Percentiles rank a stretch among this genome's conserved stretches.
These are phyloP conservation scores for Yamadazyma scolyti DNA, from an alignment of 805 yeast genomes.

Conservation along the genomic window DNA sequence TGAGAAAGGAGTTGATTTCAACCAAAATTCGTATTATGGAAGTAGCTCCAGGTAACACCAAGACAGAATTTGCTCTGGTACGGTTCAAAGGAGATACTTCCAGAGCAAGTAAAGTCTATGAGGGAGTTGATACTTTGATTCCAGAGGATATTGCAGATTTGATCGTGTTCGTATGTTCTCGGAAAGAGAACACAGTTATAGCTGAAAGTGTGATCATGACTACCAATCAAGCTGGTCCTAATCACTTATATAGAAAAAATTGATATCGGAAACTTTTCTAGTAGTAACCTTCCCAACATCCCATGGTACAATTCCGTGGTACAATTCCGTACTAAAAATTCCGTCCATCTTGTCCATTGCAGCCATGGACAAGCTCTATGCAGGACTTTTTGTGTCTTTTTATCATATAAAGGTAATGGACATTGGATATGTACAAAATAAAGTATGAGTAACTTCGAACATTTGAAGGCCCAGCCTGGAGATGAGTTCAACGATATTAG, in stretches of 20 bases:
- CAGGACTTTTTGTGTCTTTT: too few species aligned
- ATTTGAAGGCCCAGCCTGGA: slow-evolving; percentile 2
- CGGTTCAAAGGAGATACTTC: slow-evolving; percentile 1
- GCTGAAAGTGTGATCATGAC: slow-evolving; percentile 1
- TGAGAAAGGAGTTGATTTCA: slow-evolving; percentile 1
- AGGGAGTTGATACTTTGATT: neutral
- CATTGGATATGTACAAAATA: too few species aligned
- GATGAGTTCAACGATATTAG: slow-evolving; percentile 6
- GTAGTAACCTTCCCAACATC: too few species aligned
- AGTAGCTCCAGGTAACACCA: slow-evolving; percentile 2
- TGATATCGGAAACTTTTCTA: too few species aligned
- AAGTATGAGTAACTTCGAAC: slow-evolving; percentile 5
- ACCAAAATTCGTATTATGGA: slow-evolving; percentile 3
- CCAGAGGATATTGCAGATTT: slow-evolving; percentile 1
- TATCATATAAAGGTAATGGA: too few species aligned
- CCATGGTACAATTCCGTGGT: too few species aligned
- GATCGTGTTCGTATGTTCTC: slow-evolving; percentile 1
- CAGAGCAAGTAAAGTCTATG: slow-evolving; percentile 1
- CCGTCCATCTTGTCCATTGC: too few species aligned
- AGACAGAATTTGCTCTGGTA: slow-evolving; percentile 2
- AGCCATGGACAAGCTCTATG: too few species aligned
- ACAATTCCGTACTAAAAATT: too few species aligned
- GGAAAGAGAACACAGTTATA: slow-evolving; percentile 1
- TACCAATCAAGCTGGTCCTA: slow-evolving; percentile 1
- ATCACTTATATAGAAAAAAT: slow-evolving; percentile 1